These are phyloP conservation scores for Trichoderma cornu-damae DNA, from an alignment of 2,329 filamentous ascomycete genomes.

Conservation along the genomic window DNA sequence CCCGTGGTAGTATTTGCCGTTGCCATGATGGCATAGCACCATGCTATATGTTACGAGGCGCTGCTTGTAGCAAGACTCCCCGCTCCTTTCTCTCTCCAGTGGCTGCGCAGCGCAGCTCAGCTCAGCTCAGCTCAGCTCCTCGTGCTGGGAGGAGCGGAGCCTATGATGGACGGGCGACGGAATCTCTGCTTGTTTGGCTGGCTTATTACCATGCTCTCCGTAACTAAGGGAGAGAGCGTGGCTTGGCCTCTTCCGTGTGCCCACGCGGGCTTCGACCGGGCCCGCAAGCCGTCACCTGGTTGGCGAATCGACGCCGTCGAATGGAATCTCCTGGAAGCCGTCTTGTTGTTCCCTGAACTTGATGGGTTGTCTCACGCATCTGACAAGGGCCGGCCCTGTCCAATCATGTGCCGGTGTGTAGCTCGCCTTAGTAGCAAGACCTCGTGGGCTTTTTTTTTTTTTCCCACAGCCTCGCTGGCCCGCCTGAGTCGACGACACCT, in stretches of 20 bases:
- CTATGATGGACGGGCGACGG: neutral
- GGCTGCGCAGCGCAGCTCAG: neutral
- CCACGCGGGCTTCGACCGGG: constrained; percentile 15
- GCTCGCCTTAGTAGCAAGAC: neutral
- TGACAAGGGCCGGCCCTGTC: constrained; percentile 17
- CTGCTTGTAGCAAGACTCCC: neutral
- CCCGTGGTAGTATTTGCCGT: too few relatives aligned
- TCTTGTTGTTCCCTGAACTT: neutral
- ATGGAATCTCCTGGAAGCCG: constrained; percentile 19
- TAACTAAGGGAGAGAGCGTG: constrained; percentile 1
- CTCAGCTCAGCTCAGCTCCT: neutral
- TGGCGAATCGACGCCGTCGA: constrained; percentile 17
- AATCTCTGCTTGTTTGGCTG: neutral
- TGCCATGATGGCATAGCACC: neutral
- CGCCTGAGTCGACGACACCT: constrained; percentile 10
- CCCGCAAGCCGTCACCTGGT: constrained; percentile 11
- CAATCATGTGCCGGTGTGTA: constrained; percentile 15
- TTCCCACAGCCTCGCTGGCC: constrained; percentile 15
- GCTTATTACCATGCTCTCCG: neutral
- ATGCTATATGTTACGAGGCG: too few relatives aligned
- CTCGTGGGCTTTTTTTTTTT: neutral
- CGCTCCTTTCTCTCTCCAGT: neutral
- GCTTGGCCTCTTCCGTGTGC: neutral
- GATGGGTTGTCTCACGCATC: constrained; percentile 15
- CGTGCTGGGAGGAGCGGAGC: neutral